Base-by-base conservation (phyloP, 176 grass and related monocot species). In the Oryza coarctata region DNA sequence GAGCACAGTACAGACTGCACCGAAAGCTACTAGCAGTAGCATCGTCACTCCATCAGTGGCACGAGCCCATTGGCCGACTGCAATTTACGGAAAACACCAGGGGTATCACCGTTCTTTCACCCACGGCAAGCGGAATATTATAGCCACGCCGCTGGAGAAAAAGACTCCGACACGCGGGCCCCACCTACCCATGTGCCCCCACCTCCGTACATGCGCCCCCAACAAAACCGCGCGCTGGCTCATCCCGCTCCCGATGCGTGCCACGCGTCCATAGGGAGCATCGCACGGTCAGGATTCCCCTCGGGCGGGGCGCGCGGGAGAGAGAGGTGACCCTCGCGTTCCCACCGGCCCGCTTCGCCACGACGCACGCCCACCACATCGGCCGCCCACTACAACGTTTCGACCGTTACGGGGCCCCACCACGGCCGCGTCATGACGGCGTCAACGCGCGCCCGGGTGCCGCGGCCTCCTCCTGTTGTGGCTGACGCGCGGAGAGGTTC, bases 321-420 rank as follows among this genome's bases (percentile, higher is more conserved):
- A 36, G 35, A 36, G 35, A 6, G 35, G 5, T 0, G 40, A 5
- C 11, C 12, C 4, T 73, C 12, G 28, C 30, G 64, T 86, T 73
- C 83, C 8, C 82, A 80, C 80, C 25, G 8, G 34, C 62, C 69
- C 26, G 57, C 64, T 9, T 22, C 85, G 13, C 44, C 44, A 17
- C 43, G 43, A 68, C 76, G 27, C 31, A 68, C 76, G 27, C 31
- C 52, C 76, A 62, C 86, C 61, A 45, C 30, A 58, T 81, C 65
- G 78, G 47, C 65, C 65, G 43, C 63, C 15, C 27, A 0, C 86
- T 44, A 34, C 78, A 30, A 70, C 71, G 71, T 55, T 58, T 75
- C 82, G 77, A 78, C 86, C 73, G 82, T 91, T 91, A 88, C 68
- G 35, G 61, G 76, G 32, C 6, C 27, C 45, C 73, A 55, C 50